Base-by-base conservation (phyloP, 225 moss, liverwort and hornwort species). In the Sphagnum tenellum region DNA sequence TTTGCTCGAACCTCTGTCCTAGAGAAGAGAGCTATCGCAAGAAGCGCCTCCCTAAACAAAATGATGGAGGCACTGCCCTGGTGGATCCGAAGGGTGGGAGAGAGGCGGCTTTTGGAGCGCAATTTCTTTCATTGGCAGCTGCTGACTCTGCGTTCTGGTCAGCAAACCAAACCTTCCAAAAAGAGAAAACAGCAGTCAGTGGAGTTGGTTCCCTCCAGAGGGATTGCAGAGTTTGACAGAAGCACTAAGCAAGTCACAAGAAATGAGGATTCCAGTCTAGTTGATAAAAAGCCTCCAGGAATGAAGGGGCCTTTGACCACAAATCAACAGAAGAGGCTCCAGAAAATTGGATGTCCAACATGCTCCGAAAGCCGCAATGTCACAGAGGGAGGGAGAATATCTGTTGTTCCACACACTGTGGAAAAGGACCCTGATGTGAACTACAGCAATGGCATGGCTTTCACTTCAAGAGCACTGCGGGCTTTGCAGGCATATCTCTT, bases 1-100 rank as follows among this genome's bases (percentile, higher is more conserved):
- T 88, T 86, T 63, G 70, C 88, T 14, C 78, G 75, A 65, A 80
- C 86, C 49, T 82, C 84, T 44, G 69, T 69, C 64, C 68, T 83
- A 64, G 80, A 87, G 67, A 82, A 74, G 61, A 78, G 61, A 66
- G 81, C 86, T 62, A 57, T 64, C 47, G 73, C 72, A 2, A 75
- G 82, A 65, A 84, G 79, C 51, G 76, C 82, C 44, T 79, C 81
- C 7, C 66, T 88, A 4, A 75, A 83, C 69, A 89, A 88, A 73
- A 79, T 92, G 66, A 84, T 86, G 76, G 82, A 82, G 63, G 92
- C 89, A 49, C 81, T 92, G 55, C 91, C 92, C 61, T 86, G 95
- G 92, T 96, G 95, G 95, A 83, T 96, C 55, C 78, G 83, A 50
- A 82, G 85, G 60, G 84, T 86, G 3, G 88, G 85, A 62, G 89